Percentiles rank a stretch among this genome's conserved stretches.
These are phyloP conservation scores for Leptographium procerum DNA, from an alignment of 2,329 filamentous ascomycete species.

Conservation along the genomic window DNA sequence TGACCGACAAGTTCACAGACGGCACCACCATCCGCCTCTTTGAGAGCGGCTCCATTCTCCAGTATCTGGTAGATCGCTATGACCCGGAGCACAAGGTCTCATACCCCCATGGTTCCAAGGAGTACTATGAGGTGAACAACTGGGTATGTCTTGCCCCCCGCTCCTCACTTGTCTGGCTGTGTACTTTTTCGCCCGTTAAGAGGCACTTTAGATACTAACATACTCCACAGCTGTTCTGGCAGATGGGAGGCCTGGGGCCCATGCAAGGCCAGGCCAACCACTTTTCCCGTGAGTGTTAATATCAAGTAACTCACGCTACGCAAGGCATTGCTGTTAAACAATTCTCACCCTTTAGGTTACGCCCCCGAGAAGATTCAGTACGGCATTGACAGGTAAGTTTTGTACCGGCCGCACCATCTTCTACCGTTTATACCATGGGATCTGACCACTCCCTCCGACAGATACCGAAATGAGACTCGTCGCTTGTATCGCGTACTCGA, in stretches of 20 bases:
- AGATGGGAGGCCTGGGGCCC: slow-evolving; percentile 70
- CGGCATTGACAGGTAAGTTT: slow-evolving; percentile 51
- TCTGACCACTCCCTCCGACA: not conserved
- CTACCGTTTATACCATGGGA: not conserved
- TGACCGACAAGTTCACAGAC: slow-evolving; percentile 69
- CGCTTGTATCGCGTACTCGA: slow-evolving; percentile 72
- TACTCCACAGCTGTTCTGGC: slow-evolving; percentile 45
- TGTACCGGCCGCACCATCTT: not conserved
- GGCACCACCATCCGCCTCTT: slow-evolving; percentile 66
- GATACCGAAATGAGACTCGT: slow-evolving; percentile 71
- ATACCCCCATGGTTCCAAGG: slow-evolving; percentile 59
- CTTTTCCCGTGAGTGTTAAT: slow-evolving; percentile 47
- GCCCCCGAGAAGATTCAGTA: slow-evolving; percentile 76
- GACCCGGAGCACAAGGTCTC: slow-evolving; percentile 74
- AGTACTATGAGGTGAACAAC: slow-evolving; percentile 69
- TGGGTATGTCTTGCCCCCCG: slow-evolving; percentile 42
- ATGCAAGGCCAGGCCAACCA: slow-evolving; percentile 82
- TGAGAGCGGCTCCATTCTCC: slow-evolving; percentile 72
- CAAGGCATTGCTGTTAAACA: not conserved
- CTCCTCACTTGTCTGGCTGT: not conserved
- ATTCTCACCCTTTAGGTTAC: slow-evolving; percentile 37
- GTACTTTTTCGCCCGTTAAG: not conserved
- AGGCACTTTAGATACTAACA: not conserved
- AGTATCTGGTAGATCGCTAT: slow-evolving; percentile 74
- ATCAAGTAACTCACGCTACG: not conserved